Evolutionary conservation across 2,329 filamentous ascomycete genomes (phyloP), one percentile per base, ranked within the genome.

Genomic region (Pseudopyricularia cyperi): DNA sequence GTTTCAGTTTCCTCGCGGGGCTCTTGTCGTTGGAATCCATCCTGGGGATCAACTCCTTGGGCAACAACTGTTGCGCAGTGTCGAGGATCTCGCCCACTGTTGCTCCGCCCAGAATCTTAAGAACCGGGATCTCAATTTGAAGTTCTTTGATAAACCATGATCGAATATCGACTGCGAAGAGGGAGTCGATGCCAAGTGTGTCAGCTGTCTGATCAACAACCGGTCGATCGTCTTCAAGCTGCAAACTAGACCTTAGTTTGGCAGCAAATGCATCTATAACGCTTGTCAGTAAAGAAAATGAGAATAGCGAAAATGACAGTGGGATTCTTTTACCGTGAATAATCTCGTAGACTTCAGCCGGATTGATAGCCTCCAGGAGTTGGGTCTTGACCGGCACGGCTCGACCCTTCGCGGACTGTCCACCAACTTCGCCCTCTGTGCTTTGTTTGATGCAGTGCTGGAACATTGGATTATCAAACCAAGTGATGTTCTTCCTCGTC

Each of bases 121-220:
- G 24, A 3, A 47, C 44, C 12, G 44, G 44, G 24, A 47, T 30
- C 22, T 47, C 44, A 15, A 47, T 7, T n/a, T 47, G 22, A 8
- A 47, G 24, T 17, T 47, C 44, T 30, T 47, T 47, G 44, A 47
- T 30, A 3, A 47, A 30, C 44, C 44, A 47, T 7, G 44, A 26
- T 15, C 44, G 22, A 8, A 47, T 30, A 7, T 47, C 44, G n/a
- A 47, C 44, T 17, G 44, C 44, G 9, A 62, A 48, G 7, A 62
- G 52, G 0, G 57, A 57, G 50, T 62, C 57, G 28, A 56, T 48
- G 33, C 60, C 60, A 17, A 14, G 22, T 7, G 35, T 12, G 52
- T n/a, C 34, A n/a, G 34, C 34, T n/a, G 34, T 37, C 34, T 37
- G 34, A 37, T 37, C 34, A n/a, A 37, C 34, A 37, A 37, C 17